phyloP scores from a whole-genome alignment of 164 flowering plant genomes.

The Paratinospora sagittata region DNA sequence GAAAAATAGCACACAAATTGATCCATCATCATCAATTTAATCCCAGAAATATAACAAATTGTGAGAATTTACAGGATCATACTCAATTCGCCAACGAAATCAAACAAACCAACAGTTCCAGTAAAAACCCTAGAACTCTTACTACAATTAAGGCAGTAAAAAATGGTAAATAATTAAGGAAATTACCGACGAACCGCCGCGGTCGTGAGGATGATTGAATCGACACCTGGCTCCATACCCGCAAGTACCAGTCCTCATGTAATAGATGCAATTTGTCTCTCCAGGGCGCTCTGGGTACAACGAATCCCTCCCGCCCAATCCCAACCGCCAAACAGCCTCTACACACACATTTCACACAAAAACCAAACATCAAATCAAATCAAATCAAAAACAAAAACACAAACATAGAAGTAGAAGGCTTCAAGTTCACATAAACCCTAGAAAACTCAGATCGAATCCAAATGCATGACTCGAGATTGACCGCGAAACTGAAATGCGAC shows the following conservation, averaged over 20 bases:
- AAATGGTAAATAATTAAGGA: neutral
- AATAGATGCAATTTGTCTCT: constrained; percentile 61
- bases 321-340: constrained; percentile 64
- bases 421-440: constrained; percentile 17
- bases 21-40: constrained; percentile 1
- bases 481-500: constrained; percentile 4
- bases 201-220: constrained; percentile 82
- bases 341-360: constrained; percentile 14
- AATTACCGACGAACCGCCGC: constrained; percentile 34
- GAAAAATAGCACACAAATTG: neutral
- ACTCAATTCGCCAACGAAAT: constrained; percentile 2
- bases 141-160: constrained; percentile 1
- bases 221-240: constrained; percentile 83
- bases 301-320: constrained; percentile 36
- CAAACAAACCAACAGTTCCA: constrained; percentile 17
- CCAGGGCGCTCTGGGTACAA: constrained; percentile 76
- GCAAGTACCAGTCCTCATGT: constrained; percentile 78
- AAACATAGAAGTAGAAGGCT: neutral
- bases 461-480: constrained; percentile 4
- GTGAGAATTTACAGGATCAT: constrained; percentile 18
- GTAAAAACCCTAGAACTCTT: constrained; percentile 6
- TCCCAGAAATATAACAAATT: neutral
- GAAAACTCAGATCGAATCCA: constrained; percentile 9
- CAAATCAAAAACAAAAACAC: constrained; percentile 1
- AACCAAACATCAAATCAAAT: constrained; percentile 4